These are phyloP conservation scores for Brasenia schreberi DNA, from an alignment of 164 flowering plant genomes.

Conservation along the genomic window DNA sequence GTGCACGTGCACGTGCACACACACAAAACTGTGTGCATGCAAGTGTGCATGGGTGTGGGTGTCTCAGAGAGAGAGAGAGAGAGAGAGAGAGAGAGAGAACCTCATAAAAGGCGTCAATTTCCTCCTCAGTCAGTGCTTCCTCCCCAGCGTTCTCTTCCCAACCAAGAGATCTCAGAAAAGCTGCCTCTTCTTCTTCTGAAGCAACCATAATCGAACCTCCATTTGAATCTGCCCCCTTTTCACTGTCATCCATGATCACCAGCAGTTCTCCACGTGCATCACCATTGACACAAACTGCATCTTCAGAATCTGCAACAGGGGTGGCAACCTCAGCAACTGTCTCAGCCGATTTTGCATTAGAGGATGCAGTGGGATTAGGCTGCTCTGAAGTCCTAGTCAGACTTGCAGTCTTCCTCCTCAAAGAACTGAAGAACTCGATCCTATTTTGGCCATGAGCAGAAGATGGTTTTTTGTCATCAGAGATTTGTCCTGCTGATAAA, in stretches of 20 bases:
- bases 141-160: constrained; percentile 75
- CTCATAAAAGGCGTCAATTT: constrained; percentile 55
- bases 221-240: constrained; percentile 13
- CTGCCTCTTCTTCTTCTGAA: constrained; percentile 64
- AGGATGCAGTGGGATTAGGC: not conserved
- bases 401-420: constrained; percentile 52
- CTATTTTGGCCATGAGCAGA: constrained; percentile 66
- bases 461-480: constrained; percentile 37
- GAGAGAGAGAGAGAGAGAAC: constrained; percentile 25
- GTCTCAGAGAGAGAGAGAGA: not conserved
- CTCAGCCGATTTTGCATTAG: not conserved
- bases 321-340: not conserved
- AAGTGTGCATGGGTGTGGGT: not conserved
- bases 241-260: constrained; percentile 13
- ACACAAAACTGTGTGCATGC: no score
- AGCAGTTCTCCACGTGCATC: constrained; percentile 19
- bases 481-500: constrained; percentile 16
- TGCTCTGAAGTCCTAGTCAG: not conserved
- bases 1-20: not conserved
- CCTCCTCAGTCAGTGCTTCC: constrained; percentile 83
- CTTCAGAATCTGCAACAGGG: not conserved
- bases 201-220: constrained; percentile 9
- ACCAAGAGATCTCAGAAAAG: constrained; percentile 81
- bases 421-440: constrained; percentile 63
- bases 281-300: constrained; percentile 18